Conservation (phyloP, 305 asterid genomes). For the Solanum hybrid region DNA sequence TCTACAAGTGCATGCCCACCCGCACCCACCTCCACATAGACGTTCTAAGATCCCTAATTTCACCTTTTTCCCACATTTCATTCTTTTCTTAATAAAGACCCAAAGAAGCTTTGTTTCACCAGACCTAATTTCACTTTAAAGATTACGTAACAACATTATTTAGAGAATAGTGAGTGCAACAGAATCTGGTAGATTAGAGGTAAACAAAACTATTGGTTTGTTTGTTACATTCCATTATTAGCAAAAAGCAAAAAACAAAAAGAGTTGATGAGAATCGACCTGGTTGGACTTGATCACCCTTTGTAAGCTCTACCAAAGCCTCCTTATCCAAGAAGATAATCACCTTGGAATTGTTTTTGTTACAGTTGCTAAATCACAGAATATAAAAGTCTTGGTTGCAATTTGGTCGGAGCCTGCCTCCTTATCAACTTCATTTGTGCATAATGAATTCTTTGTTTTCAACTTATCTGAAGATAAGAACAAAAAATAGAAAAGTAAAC, state of each 20-base stretch:
- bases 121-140: not conserved
- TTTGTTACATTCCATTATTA: not conserved
- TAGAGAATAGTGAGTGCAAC: not conserved
- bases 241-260: not conserved
- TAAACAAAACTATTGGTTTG: not conserved
- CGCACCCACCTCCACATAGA: not conserved
- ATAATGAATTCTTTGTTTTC: not conserved
- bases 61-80: not conserved
- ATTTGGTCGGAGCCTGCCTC: slow-evolving; percentile 10
- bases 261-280: not conserved
- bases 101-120: not conserved
- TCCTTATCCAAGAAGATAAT: slow-evolving; percentile 14
- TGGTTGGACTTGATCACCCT: slow-evolving; percentile 6
- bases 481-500: too few relatives aligned
- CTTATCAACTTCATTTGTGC: slow-evolving; percentile 14
- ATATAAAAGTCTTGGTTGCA: slow-evolving; percentile 3
- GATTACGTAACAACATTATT: not conserved
- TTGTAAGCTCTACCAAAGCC: slow-evolving; percentile 16
- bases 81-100: too few relatives aligned
- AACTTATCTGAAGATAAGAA: too few relatives aligned
- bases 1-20: too few relatives aligned
- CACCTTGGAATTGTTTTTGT: not conserved
- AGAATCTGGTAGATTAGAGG: not conserved
- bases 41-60: not conserved
- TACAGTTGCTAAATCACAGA: not conserved